These are phyloP conservation scores for Starmera caribaea DNA, from an alignment of 805 yeast genomes.

Conservation along the genomic window DNA sequence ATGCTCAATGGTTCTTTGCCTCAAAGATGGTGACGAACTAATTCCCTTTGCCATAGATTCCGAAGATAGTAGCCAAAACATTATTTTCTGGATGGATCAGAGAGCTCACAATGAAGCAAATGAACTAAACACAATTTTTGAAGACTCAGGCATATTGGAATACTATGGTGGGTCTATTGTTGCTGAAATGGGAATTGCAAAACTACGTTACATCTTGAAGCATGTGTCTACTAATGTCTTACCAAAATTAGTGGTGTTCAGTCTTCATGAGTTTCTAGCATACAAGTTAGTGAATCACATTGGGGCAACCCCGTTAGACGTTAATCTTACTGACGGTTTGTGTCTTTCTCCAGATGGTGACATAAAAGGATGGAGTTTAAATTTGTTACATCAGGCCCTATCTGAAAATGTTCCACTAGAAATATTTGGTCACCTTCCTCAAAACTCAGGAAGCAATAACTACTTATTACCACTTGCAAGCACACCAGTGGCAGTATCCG, in stretches of 20 bases:
- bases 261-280: conserved; percentile 38
- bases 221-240: conserved; percentile 11
- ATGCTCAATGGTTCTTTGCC: conserved; percentile 45
- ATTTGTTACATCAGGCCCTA: conserved; percentile 12
- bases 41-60: conserved; percentile 26
- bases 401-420: too few species aligned
- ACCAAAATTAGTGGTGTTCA: conserved; percentile 30
- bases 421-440: background rate
- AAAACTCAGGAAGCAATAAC: background rate
- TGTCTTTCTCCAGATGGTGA: conserved; percentile 44
- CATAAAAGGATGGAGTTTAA: conserved; percentile 40
- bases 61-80: conserved; percentile 24
- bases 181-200: conserved; percentile 53
- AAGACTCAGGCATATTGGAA: conserved; percentile 12
- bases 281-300: conserved; percentile 16
- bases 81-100: conserved; percentile 54
- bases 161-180: conserved; percentile 35
- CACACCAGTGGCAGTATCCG: conserved; percentile 13
- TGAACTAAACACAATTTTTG: conserved; percentile 7
- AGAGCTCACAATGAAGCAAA: conserved; percentile 29
- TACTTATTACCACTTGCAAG: conserved; percentile 22
- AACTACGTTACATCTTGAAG: conserved; percentile 30
- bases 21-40: conserved; percentile 9
- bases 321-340: background rate
- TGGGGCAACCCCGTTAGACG: conserved; percentile 2